A percentile compares a stretch with the other conserved stretches of the same genome.
Conservation (phyloP, 2,329 filamentous ascomycete genomes). For the Diaporthe sp. region DNA sequence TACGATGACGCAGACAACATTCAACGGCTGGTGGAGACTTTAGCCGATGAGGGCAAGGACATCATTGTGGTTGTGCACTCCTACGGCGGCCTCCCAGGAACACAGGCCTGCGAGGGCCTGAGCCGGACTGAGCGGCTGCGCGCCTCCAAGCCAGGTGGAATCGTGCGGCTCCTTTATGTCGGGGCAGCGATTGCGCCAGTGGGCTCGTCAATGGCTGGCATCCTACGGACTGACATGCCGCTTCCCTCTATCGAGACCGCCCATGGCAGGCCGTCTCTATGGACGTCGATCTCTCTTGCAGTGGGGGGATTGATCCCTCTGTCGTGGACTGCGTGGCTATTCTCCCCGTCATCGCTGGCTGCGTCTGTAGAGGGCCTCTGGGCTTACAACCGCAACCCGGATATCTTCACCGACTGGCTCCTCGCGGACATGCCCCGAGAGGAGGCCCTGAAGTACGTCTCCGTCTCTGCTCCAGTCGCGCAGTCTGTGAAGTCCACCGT, state of each 20-base stretch:
- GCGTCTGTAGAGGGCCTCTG: slow-evolving; percentile 13
- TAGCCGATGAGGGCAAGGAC: slow-evolving; percentile 2
- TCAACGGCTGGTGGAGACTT: neutral
- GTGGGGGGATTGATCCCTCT: neutral
- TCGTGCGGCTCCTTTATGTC: neutral
- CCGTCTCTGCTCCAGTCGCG: neutral
- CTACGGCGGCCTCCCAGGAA: neutral
- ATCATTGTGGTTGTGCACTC: neutral
- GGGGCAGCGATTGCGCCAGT: neutral
- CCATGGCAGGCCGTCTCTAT: neutral
- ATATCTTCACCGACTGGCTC: neutral
- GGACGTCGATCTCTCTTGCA: neutral
- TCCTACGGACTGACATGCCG: neutral
- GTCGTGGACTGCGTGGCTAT: neutral
- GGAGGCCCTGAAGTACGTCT: neutral
- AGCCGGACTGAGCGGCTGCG: neutral
- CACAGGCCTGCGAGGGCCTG: slow-evolving; percentile 16
- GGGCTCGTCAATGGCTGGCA: neutral
- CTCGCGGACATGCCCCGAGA: neutral
- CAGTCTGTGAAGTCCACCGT: slow-evolving; percentile 10
- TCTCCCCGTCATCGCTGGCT: neutral
- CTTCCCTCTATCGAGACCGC: slow-evolving; percentile 8
- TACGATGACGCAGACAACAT: neutral
- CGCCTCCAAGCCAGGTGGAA: neutral
- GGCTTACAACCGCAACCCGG: neutral